These are phyloP conservation scores for Ricinus communis DNA, from an alignment of 345 rosid species.

Conservation along the genomic window DNA sequence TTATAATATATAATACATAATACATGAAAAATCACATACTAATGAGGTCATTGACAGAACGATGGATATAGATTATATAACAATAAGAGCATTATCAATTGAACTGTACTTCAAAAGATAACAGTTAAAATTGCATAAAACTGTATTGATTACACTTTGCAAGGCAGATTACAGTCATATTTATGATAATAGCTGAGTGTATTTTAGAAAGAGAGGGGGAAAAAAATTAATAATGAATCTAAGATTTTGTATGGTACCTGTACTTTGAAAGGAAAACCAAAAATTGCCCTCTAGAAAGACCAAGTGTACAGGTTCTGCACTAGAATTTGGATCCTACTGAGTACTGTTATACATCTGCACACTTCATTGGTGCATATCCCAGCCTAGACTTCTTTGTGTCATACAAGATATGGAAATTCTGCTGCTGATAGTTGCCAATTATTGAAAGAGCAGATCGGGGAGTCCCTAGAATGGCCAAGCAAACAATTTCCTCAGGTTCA, in stretches of 20 bases:
- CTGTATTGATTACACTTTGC: conserved; percentile 14
- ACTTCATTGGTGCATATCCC: conserved; percentile 69
- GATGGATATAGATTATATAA: too few relatives aligned
- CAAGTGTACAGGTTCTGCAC: conserved; percentile 31
- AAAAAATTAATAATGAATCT: conserved; percentile 24
- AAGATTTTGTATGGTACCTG: conserved; percentile 21
- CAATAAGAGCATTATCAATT: too few relatives aligned
- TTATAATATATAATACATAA: too few relatives aligned
- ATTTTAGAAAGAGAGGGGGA: background rate
- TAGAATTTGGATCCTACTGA: background rate
- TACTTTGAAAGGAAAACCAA: conserved; percentile 9
- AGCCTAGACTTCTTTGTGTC: conserved; percentile 75
- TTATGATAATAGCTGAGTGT: conserved; percentile 10
- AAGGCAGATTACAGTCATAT: conserved; percentile 1
- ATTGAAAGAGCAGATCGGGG: conserved; percentile 75
- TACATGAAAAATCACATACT: too few relatives aligned
- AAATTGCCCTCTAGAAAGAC: conserved; percentile 8
- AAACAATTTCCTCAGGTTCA: conserved; percentile 55
- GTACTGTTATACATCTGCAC: conserved; percentile 54
- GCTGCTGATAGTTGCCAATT: conserved; percentile 91
- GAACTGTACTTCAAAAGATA: background rate
- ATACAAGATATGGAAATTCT: conserved; percentile 72
- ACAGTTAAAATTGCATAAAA: background rate
- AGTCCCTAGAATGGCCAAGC: conserved; percentile 84
- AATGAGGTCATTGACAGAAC: too few relatives aligned